Conservation (phyloP, 2,329 filamentous ascomycete genomes). For the Pestalotiopsis sp. region DNA sequence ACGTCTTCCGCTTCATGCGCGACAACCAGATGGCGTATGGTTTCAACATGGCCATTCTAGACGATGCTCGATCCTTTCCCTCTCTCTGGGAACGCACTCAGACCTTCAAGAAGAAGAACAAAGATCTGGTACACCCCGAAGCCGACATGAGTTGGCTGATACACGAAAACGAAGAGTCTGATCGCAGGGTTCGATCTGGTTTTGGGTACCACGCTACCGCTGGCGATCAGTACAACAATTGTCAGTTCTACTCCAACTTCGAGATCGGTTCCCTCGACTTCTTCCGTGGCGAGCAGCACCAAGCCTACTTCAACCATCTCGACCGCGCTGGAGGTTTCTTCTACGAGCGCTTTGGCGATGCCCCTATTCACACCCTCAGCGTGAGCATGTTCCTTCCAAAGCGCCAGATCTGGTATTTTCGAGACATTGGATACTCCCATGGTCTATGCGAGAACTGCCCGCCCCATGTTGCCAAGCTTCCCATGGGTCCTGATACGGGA, state of each 20-base stretch:
- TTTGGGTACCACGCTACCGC: neutral
- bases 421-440: constrained; percentile 47
- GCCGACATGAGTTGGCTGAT: constrained; percentile 53
- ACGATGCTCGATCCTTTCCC: constrained; percentile 44
- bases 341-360: constrained; percentile 48
- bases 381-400: constrained; percentile 56
- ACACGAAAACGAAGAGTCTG: constrained; percentile 26
- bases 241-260: constrained; percentile 55
- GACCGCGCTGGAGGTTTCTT: constrained; percentile 51
- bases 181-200: constrained; percentile 13
- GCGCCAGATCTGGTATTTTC: constrained; percentile 53
- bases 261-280: constrained; percentile 56
- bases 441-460: constrained; percentile 45
- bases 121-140: constrained; percentile 46
- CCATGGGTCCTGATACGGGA: constrained; percentile 19
- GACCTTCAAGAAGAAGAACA: constrained; percentile 47
- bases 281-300: constrained; percentile 50
- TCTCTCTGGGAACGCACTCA: constrained; percentile 48
- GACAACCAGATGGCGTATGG: constrained; percentile 83
- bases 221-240: constrained; percentile 47
- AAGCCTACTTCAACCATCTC: constrained; percentile 51
- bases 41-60: constrained; percentile 54
- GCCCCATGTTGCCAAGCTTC: constrained; percentile 24
- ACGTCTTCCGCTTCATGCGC: constrained; percentile 84
- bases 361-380: constrained; percentile 56